phyloP scores from a whole-genome alignment of 2,329 filamentous ascomycete species.

The Fusarium oxysporum region DNA sequence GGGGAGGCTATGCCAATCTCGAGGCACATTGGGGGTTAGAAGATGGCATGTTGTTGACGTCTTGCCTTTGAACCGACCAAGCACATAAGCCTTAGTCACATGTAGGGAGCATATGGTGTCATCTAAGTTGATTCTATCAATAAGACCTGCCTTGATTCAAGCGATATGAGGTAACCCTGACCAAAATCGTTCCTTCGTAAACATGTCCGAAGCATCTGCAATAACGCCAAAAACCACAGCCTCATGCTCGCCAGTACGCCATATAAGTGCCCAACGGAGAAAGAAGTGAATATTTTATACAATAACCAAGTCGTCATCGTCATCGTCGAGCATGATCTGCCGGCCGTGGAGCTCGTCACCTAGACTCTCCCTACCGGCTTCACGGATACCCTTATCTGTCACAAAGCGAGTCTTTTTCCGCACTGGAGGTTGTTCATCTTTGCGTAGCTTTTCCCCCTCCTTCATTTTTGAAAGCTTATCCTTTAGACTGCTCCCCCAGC shows the following conservation, averaged over 20 bases:
- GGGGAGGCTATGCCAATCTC: constrained; percentile 2
- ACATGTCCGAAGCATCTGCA: constrained; percentile 30
- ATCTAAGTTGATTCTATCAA: constrained; percentile 8
- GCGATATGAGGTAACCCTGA: constrained; percentile 36
- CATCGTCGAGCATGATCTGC: constrained; percentile 55
- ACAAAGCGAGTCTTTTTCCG: constrained; percentile 84
- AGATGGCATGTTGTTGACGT: constrained; percentile 11
- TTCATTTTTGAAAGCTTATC: constrained; percentile 72
- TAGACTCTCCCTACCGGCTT: constrained; percentile 80
- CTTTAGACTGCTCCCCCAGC: constrained; percentile 68
- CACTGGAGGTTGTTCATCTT: constrained; percentile 57
- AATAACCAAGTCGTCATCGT: constrained; percentile 66
- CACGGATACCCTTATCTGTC: constrained; percentile 80
- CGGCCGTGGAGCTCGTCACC: constrained; percentile 61
- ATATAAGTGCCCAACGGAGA: constrained; percentile 17
- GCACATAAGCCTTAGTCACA: neutral
- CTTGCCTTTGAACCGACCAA: constrained; percentile 1
- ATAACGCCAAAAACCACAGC: constrained; percentile 36
- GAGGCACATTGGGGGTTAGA: neutral
- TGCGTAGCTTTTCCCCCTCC: constrained; percentile 65
- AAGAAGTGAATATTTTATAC: constrained; percentile 47
- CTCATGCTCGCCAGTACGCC: constrained; percentile 37
- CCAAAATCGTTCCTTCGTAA: constrained; percentile 43
- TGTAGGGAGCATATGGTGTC: neutral
- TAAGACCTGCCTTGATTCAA: constrained; percentile 29